Evolutionary conservation across 2,329 filamentous ascomycete genomes (phyloP), one percentile per base, ranked within the genome.

Genomic region (Clonostachys byssicola): DNA sequence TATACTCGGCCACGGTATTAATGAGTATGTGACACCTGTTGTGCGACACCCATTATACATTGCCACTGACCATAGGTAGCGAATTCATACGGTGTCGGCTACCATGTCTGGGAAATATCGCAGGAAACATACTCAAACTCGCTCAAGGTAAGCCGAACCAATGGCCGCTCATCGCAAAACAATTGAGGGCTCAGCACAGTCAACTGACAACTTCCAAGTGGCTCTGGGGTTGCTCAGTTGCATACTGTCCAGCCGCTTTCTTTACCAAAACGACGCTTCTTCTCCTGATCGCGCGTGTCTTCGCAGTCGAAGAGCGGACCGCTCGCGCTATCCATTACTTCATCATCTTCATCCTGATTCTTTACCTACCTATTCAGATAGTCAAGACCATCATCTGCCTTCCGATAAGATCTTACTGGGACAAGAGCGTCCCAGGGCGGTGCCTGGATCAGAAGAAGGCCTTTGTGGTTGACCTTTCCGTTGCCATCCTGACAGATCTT

Each of bases 401-500:
- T 12, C 60, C 60, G 3, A 55, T 62, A 33, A 20, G 35, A 2
- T 50, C 52, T 3, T 58, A 55, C 34, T 63, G 60, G 60, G 49
- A 59, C 44, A 46, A 49, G 3, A 40, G 40, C 4, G 50, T 58
- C 9, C 38, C 52, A 8, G 50, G 51, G 2, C 52, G 46, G 12
- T 68, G 66, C 47, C 51, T 68, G 16, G 53, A 65, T 16, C 57
- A 64, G 40, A 48, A 54, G 6, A 56, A 55, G 20, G 42, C 69
- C 6, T 69, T 67, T 47, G 54, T 62, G 5, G 55, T 59, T 10
- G 66, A 68, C 40, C 55, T 61, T 2, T 50, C 56, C 12, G 48
- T 66, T 12, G 62, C 59, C 40, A 57, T 63, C 13, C 35, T 66
- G 6, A 65, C 61, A 18, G 65, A 68, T 46, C 47, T 62, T 20